These are phyloP conservation scores for Acrocalymma vagum DNA, from an alignment of 2,329 filamentous ascomycete species.

Conservation along the genomic window DNA sequence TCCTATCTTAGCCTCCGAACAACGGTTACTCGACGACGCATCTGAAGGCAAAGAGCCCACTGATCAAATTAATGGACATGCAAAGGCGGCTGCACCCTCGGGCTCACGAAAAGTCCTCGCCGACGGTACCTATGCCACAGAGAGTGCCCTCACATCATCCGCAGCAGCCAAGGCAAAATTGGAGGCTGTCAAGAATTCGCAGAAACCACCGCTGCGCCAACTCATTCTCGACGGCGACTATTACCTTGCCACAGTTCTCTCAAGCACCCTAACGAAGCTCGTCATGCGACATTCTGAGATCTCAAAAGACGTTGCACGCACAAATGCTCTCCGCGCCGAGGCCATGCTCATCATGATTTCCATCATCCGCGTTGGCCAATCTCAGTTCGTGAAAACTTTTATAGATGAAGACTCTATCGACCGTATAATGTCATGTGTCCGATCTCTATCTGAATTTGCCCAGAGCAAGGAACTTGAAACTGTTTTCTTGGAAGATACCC, in stretches of 20 bases:
- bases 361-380: constrained; percentile 96
- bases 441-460: constrained; percentile 88
- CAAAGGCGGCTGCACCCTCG: constrained; percentile 77
- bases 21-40: constrained; percentile 86
- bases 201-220: constrained; percentile 93
- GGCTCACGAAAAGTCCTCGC: constrained; percentile 92
- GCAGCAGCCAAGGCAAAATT: constrained; percentile 89
- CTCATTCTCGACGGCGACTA: constrained; percentile 95
- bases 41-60: constrained; percentile 65
- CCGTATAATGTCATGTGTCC: constrained; percentile 96
- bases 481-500: constrained; percentile 93
- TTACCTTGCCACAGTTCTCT: constrained; percentile 93
- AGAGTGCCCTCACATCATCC: constrained; percentile 93
- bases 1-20: constrained; percentile 93
- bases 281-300: constrained; percentile 98
- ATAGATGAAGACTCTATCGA: constrained; percentile 99
- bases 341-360: constrained; percentile 99
- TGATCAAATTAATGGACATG: constrained; percentile 81
- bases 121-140: constrained; percentile 96
- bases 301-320: constrained; percentile 83
- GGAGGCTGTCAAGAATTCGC: constrained; percentile 95
- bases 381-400: constrained; percentile 96
- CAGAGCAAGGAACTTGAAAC: constrained; percentile 90
- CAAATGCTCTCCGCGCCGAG: constrained; percentile 92
- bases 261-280: constrained; percentile 93